Percentiles rank a stretch among this genome's conserved stretches.
Conservation (phyloP, 805 yeast species). For the Torulaspora indica region DNA sequence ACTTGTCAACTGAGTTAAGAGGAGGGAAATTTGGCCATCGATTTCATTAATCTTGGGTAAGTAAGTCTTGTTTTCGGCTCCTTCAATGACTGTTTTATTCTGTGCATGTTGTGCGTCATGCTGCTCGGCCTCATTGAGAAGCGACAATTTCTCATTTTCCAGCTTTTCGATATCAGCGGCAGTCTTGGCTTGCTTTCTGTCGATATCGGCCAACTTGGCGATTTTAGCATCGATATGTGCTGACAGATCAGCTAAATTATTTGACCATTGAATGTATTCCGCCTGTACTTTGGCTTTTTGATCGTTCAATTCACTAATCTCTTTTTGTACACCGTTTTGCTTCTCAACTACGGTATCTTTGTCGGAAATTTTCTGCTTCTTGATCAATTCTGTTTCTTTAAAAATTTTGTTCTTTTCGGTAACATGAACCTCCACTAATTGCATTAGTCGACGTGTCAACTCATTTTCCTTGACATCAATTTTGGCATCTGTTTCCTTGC, state of each 20-base stretch:
- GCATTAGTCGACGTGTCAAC: conserved; percentile 23
- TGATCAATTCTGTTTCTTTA: conserved; percentile 28
- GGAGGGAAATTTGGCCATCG: conserved; percentile 22
- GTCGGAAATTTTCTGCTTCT: conserved; percentile 26
- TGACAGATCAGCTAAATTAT: conserved; percentile 22
- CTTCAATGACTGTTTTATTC: conserved; percentile 17
- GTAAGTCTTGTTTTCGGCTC: conserved; percentile 24
- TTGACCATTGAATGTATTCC: conserved; percentile 23
- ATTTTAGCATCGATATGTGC: conserved; percentile 30
- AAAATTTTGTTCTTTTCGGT: conserved; percentile 25
- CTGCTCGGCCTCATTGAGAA: conserved; percentile 21
- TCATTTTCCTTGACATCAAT: conserved; percentile 26
- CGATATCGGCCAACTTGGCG: conserved; percentile 23
- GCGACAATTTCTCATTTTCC: conserved; percentile 13
- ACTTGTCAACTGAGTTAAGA: conserved; percentile 21
- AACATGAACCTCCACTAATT: conserved; percentile 21
- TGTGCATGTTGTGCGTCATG: conserved; percentile 17
- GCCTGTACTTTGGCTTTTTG: conserved; percentile 19
- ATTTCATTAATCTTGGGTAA: conserved; percentile 26
- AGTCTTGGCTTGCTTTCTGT: conserved; percentile 18
- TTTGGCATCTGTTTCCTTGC: conserved; percentile 23
- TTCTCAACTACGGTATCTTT: conserved; percentile 21
- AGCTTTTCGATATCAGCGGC: conserved; percentile 22
- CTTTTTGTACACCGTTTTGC: conserved; percentile 25
- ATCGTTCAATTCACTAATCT: conserved; percentile 25